Conservation (phyloP, 1,284 basidiomycete genomes). For the Phellopilus nigrolimitatus region DNA sequence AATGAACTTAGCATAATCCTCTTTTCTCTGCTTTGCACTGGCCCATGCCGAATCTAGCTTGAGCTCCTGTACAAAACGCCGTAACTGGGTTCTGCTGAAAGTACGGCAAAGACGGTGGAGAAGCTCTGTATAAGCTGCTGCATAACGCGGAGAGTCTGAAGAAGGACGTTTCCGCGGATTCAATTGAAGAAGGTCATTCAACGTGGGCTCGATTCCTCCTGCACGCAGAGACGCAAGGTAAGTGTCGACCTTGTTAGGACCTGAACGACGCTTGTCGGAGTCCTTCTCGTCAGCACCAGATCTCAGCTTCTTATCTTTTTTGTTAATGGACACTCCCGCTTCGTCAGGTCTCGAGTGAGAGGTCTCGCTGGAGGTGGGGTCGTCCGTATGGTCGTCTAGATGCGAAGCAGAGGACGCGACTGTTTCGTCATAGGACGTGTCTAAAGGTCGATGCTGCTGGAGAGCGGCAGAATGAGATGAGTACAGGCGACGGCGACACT, state of each 20-base stretch:
- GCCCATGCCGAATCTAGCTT: constrained; percentile 33
- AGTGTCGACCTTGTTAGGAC: constrained; percentile 43
- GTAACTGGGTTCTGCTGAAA: constrained; percentile 60
- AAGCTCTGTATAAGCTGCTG: constrained; percentile 45
- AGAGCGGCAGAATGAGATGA: constrained; percentile 8
- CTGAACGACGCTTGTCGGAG: constrained; percentile 28
- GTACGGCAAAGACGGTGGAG: constrained; percentile 51
- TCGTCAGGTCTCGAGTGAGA: too few relatives aligned
- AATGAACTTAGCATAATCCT: constrained; percentile 49
- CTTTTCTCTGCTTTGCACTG: constrained; percentile 36
- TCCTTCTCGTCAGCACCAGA: constrained; percentile 5
- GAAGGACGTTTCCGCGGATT: constrained; percentile 37
- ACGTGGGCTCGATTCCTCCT: constrained; percentile 39
- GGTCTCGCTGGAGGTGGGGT: too few relatives aligned
- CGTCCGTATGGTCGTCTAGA: background rate
- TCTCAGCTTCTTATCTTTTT: constrained; percentile 1
- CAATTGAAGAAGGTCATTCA: constrained; percentile 52
- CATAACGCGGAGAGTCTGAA: constrained; percentile 42
- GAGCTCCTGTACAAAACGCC: constrained; percentile 46
- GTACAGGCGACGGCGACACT: constrained; percentile 14
- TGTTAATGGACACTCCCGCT: background rate
- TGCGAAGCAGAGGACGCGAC: constrained; percentile 7
- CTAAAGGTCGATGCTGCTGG: background rate
- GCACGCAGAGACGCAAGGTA: constrained; percentile 50
- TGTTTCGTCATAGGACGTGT: background rate